These are phyloP conservation scores for Trichophaea hybrida DNA, from an alignment of 2,329 filamentous ascomycete species.

Conservation along the genomic window DNA sequence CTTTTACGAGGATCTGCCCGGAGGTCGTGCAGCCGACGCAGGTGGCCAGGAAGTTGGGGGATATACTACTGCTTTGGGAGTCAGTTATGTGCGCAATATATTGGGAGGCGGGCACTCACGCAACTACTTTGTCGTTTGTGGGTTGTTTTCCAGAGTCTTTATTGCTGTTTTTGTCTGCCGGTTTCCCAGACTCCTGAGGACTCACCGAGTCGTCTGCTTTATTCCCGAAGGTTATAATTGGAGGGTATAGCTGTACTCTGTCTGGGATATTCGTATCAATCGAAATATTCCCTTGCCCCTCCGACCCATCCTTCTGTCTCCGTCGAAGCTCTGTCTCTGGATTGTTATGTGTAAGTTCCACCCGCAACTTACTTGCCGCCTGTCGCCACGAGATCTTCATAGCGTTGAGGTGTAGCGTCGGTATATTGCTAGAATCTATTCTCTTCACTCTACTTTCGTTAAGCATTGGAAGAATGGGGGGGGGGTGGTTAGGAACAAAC, in stretches of 20 bases:
- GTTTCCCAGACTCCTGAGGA: neutral
- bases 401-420: neutral
- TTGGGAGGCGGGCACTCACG: too few relatives aligned
- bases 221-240: neutral
- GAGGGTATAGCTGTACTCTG: neutral
- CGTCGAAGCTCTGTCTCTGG: neutral
- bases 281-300: neutral
- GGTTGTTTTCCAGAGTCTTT: too few relatives aligned
- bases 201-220: neutral
- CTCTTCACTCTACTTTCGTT: neutral
- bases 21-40: neutral
- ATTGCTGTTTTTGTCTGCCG: neutral
- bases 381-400: neutral
- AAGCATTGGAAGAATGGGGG: neutral
- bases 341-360: neutral
- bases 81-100: too few relatives aligned
- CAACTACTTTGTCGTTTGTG: too few relatives aligned
- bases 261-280: neutral
- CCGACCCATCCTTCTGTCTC: neutral
- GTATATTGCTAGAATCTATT: neutral
- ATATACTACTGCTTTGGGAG: too few relatives aligned
- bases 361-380: too few relatives aligned
- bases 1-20: neutral
- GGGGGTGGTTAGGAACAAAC: too few relatives aligned
- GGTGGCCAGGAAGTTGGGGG: neutral